Percentiles rank a stretch among this genome's conserved stretches.
These are phyloP conservation scores for Candida koratica DNA, from an alignment of 805 yeast genomes.

Conservation along the genomic window DNA sequence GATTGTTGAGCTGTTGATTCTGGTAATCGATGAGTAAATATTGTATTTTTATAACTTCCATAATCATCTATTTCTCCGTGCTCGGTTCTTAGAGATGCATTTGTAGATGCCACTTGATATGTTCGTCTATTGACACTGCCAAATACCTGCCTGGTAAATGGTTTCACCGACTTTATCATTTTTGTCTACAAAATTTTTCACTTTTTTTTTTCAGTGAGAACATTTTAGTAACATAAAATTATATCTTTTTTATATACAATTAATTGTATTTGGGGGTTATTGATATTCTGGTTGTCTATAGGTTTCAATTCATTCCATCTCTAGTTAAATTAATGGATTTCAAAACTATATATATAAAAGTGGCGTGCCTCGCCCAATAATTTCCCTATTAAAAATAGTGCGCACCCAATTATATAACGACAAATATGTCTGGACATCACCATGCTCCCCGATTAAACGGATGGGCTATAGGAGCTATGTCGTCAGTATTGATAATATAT, in stretches of 20 bases:
- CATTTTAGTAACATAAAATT: too few relatives aligned
- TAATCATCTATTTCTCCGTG: slow-evolving; percentile 34
- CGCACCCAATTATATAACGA: too few relatives aligned
- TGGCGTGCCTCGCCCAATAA: slow-evolving; percentile 9
- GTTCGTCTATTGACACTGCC: background rate
- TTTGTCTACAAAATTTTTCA: slow-evolving; percentile 9
- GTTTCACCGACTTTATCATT: slow-evolving; percentile 1
- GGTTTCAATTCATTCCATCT: background rate
- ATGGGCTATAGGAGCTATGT: slow-evolving; percentile 41
- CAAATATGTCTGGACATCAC: slow-evolving; percentile 16
- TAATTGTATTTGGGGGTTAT: background rate
- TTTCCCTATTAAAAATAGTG: slow-evolving; percentile 10
- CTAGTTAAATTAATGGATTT: background rate
- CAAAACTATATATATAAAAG: too few relatives aligned
- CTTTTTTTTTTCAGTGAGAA: slow-evolving; percentile 12
- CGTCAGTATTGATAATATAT: slow-evolving; percentile 37
- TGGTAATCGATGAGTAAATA: slow-evolving; percentile 44
- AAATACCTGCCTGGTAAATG: background rate
- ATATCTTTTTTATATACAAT: too few relatives aligned
- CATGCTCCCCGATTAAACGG: slow-evolving; percentile 40
- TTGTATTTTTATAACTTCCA: slow-evolving; percentile 38
- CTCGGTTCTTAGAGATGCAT: slow-evolving; percentile 26
- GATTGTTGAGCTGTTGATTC: slow-evolving; percentile 50
- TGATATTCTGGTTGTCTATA: background rate
- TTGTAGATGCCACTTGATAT: slow-evolving; percentile 23